Conservation (phyloP, 1,139 yeast species). For the Ogataea hybrid region DNA sequence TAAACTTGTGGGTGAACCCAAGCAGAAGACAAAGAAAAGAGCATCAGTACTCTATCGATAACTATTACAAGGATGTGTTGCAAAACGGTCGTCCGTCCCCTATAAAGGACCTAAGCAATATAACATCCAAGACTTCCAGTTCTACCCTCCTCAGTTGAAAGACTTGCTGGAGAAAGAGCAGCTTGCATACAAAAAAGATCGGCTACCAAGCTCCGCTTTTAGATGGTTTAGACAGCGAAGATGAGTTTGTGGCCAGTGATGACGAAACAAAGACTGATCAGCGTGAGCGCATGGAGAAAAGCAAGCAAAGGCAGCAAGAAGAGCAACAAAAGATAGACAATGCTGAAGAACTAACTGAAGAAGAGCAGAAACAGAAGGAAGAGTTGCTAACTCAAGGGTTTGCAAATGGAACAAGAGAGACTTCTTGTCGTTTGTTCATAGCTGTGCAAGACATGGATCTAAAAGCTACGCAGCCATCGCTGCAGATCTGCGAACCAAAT, state of each 20-base stretch:
- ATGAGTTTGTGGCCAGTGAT: slow-evolving; percentile 38
- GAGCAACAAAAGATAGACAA: slow-evolving; percentile 69
- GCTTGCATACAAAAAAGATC: slow-evolving; percentile 64
- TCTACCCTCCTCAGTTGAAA: slow-evolving; percentile 65
- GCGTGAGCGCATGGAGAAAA: slow-evolving; percentile 36
- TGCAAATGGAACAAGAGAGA: slow-evolving; percentile 86
- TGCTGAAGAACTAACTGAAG: slow-evolving; percentile 73
- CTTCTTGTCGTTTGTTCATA: slow-evolving; percentile 79
- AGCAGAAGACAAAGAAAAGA: slow-evolving; percentile 89
- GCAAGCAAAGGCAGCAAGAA: slow-evolving; percentile 42
- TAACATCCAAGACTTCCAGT: slow-evolving; percentile 83
- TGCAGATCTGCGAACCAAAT: slow-evolving; percentile 63
- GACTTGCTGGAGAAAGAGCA: slow-evolving; percentile 77
- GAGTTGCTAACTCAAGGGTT: slow-evolving; percentile 64
- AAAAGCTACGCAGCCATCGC: slow-evolving; percentile 60
- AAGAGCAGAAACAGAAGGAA: slow-evolving; percentile 65
- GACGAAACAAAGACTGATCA: slow-evolving; percentile 46
- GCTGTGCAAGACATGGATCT: slow-evolving; percentile 79
- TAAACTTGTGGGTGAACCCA: slow-evolving; percentile 79
- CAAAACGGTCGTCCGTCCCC: slow-evolving; percentile 32
- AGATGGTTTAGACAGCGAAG: slow-evolving; percentile 50
- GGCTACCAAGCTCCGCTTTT: slow-evolving; percentile 62
- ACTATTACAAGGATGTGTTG: slow-evolving; percentile 79
- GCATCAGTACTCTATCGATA: slow-evolving; percentile 82
- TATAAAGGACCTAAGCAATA: slow-evolving; percentile 67